These are phyloP conservation scores for Boeremia exigua DNA, from an alignment of 2,329 filamentous ascomycete genomes.

Conservation along the genomic window DNA sequence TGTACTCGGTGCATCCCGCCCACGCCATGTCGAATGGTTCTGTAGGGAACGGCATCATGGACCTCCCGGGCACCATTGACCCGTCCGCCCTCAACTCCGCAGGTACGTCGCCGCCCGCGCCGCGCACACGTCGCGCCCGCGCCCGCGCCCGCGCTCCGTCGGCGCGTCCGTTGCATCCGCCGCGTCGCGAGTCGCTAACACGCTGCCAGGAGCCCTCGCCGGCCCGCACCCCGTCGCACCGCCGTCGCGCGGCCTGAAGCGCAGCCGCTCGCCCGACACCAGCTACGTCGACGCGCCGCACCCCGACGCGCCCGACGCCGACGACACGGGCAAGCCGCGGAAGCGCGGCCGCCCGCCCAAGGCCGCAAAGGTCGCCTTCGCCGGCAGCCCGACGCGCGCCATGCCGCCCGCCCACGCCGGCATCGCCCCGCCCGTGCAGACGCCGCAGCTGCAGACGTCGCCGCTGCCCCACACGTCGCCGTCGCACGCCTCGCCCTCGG, in stretches of 20 bases:
- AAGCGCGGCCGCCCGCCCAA: constrained; percentile 67
- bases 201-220: constrained; percentile 35
- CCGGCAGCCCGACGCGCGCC: constrained; percentile 63
- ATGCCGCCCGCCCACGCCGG: constrained; percentile 60
- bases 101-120: constrained; percentile 35
- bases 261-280: constrained; percentile 51
- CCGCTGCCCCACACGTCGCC: constrained; percentile 59
- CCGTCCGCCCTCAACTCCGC: constrained; percentile 47
- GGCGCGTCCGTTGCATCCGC: constrained; percentile 41
- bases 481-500: constrained; percentile 67
- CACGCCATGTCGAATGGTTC: constrained; percentile 48
- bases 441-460: constrained; percentile 61
- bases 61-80: constrained; percentile 50
- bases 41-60: constrained; percentile 51
- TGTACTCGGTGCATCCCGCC: constrained; percentile 50
- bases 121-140: background rate
- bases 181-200: constrained; percentile 38
- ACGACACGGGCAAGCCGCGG: constrained; percentile 44
- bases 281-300: constrained; percentile 41
- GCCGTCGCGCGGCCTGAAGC: constrained; percentile 48
- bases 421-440: constrained; percentile 57
- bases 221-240: constrained; percentile 40
- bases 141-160: constrained; percentile 9
- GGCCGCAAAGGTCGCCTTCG: constrained; percentile 55
- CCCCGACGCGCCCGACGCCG: constrained; percentile 34